Conservation (phyloP, 257 asterid species). For the Linderniella brevidens region DNA sequence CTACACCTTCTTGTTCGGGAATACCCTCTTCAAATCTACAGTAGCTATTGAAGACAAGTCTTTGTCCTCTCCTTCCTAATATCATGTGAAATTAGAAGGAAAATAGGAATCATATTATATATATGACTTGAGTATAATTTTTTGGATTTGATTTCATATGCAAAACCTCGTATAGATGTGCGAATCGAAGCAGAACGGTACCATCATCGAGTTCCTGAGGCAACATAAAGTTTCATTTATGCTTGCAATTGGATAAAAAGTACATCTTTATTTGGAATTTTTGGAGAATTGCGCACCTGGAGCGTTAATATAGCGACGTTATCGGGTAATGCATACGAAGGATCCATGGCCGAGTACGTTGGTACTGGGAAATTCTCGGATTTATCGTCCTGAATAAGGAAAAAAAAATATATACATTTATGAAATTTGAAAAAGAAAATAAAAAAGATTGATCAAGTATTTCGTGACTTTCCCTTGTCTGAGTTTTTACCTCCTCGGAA, state of each 20-base stretch:
- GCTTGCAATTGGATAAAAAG: not conserved
- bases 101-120: not conserved
- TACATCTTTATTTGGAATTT: not conserved
- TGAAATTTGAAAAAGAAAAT: not conserved
- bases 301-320: constrained; percentile 79
- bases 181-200: constrained; percentile 62
- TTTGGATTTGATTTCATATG: no score
- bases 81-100: not conserved
- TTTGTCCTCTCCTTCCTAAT: constrained; percentile 77
- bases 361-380: constrained; percentile 38
- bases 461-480: not conserved
- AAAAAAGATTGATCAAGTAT: not conserved
- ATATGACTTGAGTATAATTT: not conserved
- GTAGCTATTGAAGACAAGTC: constrained; percentile 51
- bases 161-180: constrained; percentile 87
- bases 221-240: constrained; percentile 1
- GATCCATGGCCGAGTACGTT: constrained; percentile 60
- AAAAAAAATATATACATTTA: not conserved
- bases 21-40: constrained; percentile 57
- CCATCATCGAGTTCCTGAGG: constrained; percentile 72
- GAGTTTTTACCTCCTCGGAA: constrained; percentile 46
- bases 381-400: constrained; percentile 37
- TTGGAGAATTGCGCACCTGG: constrained; percentile 41
- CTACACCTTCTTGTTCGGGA: constrained; percentile 56
- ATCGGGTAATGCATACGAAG: constrained; percentile 73